Evolutionary conservation across 2,329 filamentous ascomycete genomes (phyloP).

Genomic region (Trichoderma sp.): DNA sequence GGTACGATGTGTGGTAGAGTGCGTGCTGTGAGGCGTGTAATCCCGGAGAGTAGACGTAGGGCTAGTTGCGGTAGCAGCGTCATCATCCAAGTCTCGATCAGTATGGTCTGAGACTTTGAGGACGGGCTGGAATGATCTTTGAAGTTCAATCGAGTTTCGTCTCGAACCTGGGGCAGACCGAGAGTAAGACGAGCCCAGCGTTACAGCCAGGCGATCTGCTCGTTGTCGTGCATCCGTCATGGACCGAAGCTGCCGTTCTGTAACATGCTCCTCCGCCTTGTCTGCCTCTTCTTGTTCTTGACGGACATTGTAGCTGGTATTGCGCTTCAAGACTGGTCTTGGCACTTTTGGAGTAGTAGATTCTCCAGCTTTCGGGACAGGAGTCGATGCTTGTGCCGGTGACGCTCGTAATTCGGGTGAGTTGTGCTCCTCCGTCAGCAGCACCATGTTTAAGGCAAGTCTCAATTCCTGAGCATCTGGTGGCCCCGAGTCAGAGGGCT

Average conservation of each 20-base stretch:
- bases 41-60: conserved; percentile 5
- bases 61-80: conserved; percentile 26
- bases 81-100: conserved; percentile 27
- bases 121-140: conserved; percentile 38
- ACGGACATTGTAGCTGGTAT: conserved; percentile 47
- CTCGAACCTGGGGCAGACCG: conserved; percentile 42
- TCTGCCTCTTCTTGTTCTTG: conserved; percentile 45
- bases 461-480: conserved; percentile 44
- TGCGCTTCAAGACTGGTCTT: conserved; percentile 45
- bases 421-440: conserved; percentile 38
- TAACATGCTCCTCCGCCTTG: conserved; percentile 41
- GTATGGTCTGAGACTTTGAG: conserved; percentile 37
- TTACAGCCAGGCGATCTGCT: conserved; percentile 44
- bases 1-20: conserved; percentile 30
- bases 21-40: not conserved
- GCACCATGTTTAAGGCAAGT: conserved; percentile 42
- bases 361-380: conserved; percentile 9
- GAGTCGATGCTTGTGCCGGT: not conserved
- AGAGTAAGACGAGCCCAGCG: conserved; percentile 36
- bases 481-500: conserved; percentile 35
- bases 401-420: conserved; percentile 24
- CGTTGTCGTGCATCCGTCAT: conserved; percentile 45
- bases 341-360: conserved; percentile 30
- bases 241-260: conserved; percentile 43
- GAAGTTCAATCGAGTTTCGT: conserved; percentile 39